Percentiles rank a stretch among this genome's conserved stretches.
Conservation (phyloP, 1,139 yeast genomes). For the Suhomyces chickasaworum region DNA sequence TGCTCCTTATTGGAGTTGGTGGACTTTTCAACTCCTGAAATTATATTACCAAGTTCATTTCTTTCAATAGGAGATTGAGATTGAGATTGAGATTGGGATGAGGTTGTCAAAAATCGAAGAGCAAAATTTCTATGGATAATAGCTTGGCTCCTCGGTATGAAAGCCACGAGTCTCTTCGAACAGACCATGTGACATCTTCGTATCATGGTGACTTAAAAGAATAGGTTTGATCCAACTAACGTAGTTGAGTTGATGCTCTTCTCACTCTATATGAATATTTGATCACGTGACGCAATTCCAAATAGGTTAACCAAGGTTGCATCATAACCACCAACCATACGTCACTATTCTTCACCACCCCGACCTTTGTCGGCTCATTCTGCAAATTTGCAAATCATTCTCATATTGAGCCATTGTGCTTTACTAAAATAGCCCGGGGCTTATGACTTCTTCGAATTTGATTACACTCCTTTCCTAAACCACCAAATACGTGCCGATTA, state of each 20-base stretch:
- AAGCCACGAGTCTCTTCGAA: not conserved
- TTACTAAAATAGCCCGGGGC: not conserved
- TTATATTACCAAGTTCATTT: not conserved
- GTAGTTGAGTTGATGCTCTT: conserved; percentile 6
- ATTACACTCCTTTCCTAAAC: conserved; percentile 1
- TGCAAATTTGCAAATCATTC: not conserved
- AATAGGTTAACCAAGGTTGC: not conserved
- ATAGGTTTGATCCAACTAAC: no score
- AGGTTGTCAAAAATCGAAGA: not conserved
- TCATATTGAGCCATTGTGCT: not conserved
- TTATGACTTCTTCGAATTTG: not conserved
- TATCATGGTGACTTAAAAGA: not conserved
- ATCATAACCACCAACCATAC: conserved; percentile 5
- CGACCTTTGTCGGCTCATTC: not conserved
- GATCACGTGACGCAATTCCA: conserved; percentile 6
- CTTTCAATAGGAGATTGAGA: not conserved
- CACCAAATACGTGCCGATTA: not conserved
- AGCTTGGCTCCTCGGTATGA: not conserved
- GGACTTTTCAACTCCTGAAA: not conserved
- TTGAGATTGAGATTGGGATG: not conserved
- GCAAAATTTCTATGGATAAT: not conserved
- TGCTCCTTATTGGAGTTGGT: not conserved
- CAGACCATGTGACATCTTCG: not conserved
- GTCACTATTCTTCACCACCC: not conserved
- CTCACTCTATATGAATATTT: not conserved